phyloP scores from a whole-genome alignment of 371 early-diverging fungal genomes.

The Synchytrium microbalum region DNA sequence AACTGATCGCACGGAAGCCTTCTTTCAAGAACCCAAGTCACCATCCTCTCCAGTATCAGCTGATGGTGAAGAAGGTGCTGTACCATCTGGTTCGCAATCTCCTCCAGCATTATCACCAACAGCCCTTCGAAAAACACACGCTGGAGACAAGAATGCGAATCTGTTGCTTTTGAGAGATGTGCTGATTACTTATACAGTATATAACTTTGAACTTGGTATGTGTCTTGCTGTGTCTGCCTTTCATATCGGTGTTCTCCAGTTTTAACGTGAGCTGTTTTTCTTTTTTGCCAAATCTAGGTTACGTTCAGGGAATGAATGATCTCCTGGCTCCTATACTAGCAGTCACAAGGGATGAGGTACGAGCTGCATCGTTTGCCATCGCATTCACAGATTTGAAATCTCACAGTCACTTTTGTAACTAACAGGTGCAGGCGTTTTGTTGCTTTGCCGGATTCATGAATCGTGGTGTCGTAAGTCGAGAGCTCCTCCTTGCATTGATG shows the following conservation, averaged over 20 bases:
- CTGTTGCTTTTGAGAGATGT: constrained; percentile 77
- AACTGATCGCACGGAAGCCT: neutral
- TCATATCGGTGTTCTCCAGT: no score
- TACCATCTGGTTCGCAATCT: no score
- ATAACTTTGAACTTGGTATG: constrained; percentile 50
- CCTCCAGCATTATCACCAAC: neutral
- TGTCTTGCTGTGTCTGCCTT: constrained; percentile 11
- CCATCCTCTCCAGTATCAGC: constrained; percentile 3
- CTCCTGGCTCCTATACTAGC: constrained; percentile 74
- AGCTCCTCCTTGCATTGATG: no score
- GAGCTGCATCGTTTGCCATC: constrained; percentile 83
- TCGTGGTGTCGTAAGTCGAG: constrained; percentile 2
- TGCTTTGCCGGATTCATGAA: constrained; percentile 86
- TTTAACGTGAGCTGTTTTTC: constrained; percentile 37
- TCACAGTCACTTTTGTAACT: neutral
- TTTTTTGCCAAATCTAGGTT: constrained; percentile 55
- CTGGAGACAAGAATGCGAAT: constrained; percentile 79
- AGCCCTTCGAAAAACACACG: constrained; percentile 52
- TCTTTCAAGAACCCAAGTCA: neutral
- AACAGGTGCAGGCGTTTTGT: constrained; percentile 68
- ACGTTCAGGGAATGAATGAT: constrained; percentile 93
- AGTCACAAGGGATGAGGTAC: constrained; percentile 67
- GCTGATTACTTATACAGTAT: constrained; percentile 78
- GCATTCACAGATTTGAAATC: constrained; percentile 68
- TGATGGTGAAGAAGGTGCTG: constrained; percentile 76